Conservation (phyloP, 257 asterid species). For the Fraxinus americana region DNA sequence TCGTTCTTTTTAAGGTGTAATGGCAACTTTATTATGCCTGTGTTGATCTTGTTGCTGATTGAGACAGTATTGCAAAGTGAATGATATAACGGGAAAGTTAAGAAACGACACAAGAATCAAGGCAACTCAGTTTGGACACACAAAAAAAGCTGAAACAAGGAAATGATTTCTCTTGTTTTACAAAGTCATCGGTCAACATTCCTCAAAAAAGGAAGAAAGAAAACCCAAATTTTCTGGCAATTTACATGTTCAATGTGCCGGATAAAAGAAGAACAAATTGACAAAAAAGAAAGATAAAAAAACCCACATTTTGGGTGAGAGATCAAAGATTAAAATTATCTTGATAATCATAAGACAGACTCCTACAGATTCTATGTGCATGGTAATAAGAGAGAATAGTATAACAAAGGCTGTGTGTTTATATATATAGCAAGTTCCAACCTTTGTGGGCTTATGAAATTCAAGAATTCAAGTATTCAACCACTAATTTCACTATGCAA, state of each 20-base stretch:
- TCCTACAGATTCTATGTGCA: not conserved
- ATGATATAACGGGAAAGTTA: not conserved
- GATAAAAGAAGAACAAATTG: not conserved
- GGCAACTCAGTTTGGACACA: not conserved
- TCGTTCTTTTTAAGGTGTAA: not conserved
- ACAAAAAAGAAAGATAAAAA: not conserved
- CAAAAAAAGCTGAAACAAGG: not conserved
- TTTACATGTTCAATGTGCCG: not conserved
- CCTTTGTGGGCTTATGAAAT: not conserved
- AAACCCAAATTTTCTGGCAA: not conserved
- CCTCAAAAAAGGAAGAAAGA: not conserved
- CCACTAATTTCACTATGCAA: not conserved
- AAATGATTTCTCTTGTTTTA: not conserved
- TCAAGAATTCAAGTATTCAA: not conserved
- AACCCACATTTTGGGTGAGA: not conserved
- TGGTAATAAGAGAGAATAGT: too few species aligned
- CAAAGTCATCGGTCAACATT: not conserved
- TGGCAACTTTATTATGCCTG: not conserved
- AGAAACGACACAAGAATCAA: not conserved
- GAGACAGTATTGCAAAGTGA: not conserved
- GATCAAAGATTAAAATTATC: not conserved
- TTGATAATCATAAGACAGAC: not conserved
- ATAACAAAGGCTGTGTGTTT: not conserved
- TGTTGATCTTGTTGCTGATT: not conserved
- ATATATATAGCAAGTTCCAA: not conserved